phyloP scores from a whole-genome alignment of 768 basidiomycete genomes.

The Termitomyces sp. region DNA sequence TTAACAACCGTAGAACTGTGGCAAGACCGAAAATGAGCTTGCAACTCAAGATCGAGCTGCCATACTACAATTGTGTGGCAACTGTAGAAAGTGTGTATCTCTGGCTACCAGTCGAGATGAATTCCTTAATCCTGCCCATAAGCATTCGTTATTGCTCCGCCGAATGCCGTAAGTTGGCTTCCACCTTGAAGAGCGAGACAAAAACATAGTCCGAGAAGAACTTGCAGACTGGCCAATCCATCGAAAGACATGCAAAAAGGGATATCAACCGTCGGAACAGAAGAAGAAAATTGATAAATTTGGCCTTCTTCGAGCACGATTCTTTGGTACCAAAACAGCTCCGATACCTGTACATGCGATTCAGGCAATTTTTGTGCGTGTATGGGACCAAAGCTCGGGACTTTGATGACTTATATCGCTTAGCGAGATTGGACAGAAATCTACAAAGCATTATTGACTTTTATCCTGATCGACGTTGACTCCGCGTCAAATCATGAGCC shows the following conservation, averaged over 20 bases:
- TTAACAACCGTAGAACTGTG: neutral
- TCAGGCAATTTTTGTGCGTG: constrained; percentile 1
- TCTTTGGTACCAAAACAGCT: neutral
- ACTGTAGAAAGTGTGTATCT: neutral
- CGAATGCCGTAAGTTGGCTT: constrained; percentile 1
- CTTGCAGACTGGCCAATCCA: constrained; percentile 2
- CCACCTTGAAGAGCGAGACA: neutral
- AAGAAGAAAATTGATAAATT: neutral
- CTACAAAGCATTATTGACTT: neutral
- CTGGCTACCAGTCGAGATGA: neutral
- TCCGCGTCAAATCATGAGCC: neutral
- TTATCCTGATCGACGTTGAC: neutral
- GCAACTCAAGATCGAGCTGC: neutral
- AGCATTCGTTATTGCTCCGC: constrained; percentile 4
- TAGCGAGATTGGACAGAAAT: constrained; percentile 7
- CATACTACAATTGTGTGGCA: constrained; percentile 1
- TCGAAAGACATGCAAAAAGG: constrained; percentile 4
- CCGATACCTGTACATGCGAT: constrained; percentile 1
- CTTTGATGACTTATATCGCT: neutral
- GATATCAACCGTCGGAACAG: neutral
- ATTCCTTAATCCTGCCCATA: neutral
- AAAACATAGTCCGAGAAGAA: neutral
- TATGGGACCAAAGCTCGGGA: neutral
- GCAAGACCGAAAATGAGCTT: constrained; percentile 2
- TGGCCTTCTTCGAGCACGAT: neutral